phyloP scores from a whole-genome alignment of 225 moss, liverwort and hornwort genomes.

The Bryoerythrophyllum caledonicum region DNA sequence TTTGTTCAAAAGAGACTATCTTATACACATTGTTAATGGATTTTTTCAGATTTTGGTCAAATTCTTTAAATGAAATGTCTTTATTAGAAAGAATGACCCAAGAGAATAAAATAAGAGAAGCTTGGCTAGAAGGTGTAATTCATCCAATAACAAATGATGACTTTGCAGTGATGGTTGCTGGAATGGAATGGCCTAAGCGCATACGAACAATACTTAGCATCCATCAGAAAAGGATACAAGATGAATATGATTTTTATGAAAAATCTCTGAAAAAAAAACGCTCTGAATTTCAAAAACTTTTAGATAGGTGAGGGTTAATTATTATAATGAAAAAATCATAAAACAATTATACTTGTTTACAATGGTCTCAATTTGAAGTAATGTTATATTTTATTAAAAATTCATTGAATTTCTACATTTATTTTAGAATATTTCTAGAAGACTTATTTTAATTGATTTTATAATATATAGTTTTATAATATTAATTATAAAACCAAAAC shows the following conservation, averaged over 20 bases:
- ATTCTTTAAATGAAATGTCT: slow-evolving; percentile 71
- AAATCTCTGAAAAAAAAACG: slow-evolving; percentile 52
- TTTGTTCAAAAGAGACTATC: neutral
- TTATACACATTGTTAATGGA: neutral
- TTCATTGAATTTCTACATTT: too few relatives aligned
- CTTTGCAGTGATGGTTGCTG: slow-evolving; percentile 65
- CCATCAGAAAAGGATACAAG: slow-evolving; percentile 87
- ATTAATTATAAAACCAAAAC: too few relatives aligned
- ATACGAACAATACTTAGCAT: slow-evolving; percentile 68
- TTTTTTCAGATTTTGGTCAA: slow-evolving; percentile 61
- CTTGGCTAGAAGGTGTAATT: slow-evolving; percentile 67
- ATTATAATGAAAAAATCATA: too few relatives aligned
- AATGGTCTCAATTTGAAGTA: too few relatives aligned
- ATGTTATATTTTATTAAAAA: too few relatives aligned
- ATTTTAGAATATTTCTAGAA: too few relatives aligned
- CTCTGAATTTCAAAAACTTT: slow-evolving; percentile 38
- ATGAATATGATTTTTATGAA: slow-evolving; percentile 84
- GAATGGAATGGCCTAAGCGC: slow-evolving; percentile 89
- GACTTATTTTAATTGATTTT: too few relatives aligned
- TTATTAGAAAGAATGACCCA: slow-evolving; percentile 60
- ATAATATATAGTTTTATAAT: too few relatives aligned
- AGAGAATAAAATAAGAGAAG: slow-evolving; percentile 65
- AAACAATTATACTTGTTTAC: too few relatives aligned
- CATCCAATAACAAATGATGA: slow-evolving; percentile 70
- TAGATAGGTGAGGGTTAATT: slow-evolving; percentile 42